These are phyloP conservation scores for Pseudevernia furfuracea DNA, from an alignment of 495 filamentous ascomycete genomes.

Conservation along the genomic window DNA sequence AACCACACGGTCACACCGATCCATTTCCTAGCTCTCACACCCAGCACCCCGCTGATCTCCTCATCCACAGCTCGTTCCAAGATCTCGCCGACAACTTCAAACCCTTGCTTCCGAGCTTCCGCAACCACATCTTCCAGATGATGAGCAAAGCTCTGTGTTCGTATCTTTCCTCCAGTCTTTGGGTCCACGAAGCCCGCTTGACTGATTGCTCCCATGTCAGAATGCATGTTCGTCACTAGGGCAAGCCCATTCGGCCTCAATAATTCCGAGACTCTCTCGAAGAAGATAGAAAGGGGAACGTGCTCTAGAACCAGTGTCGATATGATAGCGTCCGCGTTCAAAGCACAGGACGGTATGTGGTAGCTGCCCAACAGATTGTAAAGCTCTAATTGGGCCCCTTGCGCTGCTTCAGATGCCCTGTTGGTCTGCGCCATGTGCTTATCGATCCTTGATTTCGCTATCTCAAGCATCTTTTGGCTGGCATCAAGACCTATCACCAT, in stretches of 20 bases:
- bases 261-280: constrained; percentile 42
- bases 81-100: constrained; percentile 39
- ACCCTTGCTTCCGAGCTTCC: constrained; percentile 46
- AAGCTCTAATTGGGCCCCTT: constrained; percentile 25
- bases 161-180: constrained; percentile 50
- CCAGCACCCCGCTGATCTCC: constrained; percentile 42
- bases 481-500: constrained; percentile 45
- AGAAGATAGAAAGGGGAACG: constrained; percentile 51
- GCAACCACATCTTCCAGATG: constrained; percentile 45
- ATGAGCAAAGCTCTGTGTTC: constrained; percentile 55
- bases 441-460: constrained; percentile 37
- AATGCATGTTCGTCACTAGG: constrained; percentile 67
- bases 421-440: not conserved
- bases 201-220: constrained; percentile 55
- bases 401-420: constrained; percentile 9
- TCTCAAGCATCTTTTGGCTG: constrained; percentile 47
- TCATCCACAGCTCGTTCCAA: constrained; percentile 46
- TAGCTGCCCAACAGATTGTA: constrained; percentile 31
- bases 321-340: constrained; percentile 42
- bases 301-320: constrained; percentile 67
- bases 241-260: constrained; percentile 46
- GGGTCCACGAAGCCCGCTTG: constrained; percentile 62
- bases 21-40: constrained; percentile 59
- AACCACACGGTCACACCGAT: constrained; percentile 60
- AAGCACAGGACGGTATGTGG: constrained; percentile 20